Conservation (phyloP, 495 filamentous ascomycete genomes). For the Mycothermus thermophilus region DNA sequence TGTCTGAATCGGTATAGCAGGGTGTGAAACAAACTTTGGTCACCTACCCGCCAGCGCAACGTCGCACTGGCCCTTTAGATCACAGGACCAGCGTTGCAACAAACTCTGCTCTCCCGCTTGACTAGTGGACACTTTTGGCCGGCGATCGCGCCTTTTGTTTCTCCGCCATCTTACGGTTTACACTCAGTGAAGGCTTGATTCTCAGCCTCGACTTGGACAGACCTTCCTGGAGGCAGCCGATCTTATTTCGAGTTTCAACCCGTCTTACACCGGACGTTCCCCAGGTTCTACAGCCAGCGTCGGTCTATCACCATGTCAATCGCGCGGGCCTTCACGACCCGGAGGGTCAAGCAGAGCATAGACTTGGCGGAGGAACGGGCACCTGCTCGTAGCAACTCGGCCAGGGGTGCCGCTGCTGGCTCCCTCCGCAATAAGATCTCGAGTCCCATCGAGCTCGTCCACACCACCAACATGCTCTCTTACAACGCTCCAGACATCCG, state of each 20-base stretch:
- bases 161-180: too few relatives aligned
- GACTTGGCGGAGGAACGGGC: constrained; percentile 18
- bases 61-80: constrained; percentile 7
- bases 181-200: too few relatives aligned
- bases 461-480: constrained; percentile 90
- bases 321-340: constrained; percentile 53
- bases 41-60: constrained; percentile 6
- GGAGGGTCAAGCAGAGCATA: constrained; percentile 32
- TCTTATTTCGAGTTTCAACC: too few relatives aligned
- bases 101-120: too few relatives aligned
- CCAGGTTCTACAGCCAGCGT: too few relatives aligned
- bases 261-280: too few relatives aligned
- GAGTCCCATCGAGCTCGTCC: constrained; percentile 68
- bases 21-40: constrained; percentile 1
- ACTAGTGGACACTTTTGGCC: too few relatives aligned
- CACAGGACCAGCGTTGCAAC: constrained; percentile 4
- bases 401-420: constrained; percentile 20
- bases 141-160: too few relatives aligned
- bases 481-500: constrained; percentile 80
- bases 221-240: too few relatives aligned
- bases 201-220: too few relatives aligned
- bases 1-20: constrained; percentile 1
- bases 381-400: constrained; percentile 35
- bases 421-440: constrained; percentile 61
- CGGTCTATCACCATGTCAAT: constrained; percentile 48